phyloP scores from a whole-genome alignment of 164 flowering plant genomes.

The Berberis vulgaris region DNA sequence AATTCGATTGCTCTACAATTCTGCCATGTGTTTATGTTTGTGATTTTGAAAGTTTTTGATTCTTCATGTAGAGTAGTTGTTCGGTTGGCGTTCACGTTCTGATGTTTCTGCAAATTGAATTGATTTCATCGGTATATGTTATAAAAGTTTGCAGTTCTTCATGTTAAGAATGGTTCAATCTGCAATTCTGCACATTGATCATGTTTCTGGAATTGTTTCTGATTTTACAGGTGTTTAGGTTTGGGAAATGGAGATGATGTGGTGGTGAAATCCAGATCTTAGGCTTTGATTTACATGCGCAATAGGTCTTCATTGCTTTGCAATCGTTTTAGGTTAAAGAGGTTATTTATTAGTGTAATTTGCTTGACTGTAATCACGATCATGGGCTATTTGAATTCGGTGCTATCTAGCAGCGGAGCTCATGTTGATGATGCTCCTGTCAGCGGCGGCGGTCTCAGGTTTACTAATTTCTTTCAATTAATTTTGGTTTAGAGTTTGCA shows the following conservation, averaged over 20 bases:
- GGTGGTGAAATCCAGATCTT: constrained; percentile 4
- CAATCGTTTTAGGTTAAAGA: not conserved
- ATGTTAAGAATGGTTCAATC: not conserved
- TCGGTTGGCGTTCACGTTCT: not conserved
- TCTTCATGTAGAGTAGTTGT: not conserved
- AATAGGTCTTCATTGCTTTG: not conserved
- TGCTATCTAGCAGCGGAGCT: constrained; percentile 54
- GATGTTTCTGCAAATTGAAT: too few relatives aligned
- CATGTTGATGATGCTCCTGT: constrained; percentile 69
- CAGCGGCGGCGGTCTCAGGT: constrained; percentile 95
- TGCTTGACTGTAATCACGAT: not conserved
- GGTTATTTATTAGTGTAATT: not conserved
- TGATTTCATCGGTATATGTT: too few relatives aligned
- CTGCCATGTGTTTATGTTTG: too few relatives aligned
- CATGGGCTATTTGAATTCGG: constrained; percentile 76
- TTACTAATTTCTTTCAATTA: not conserved
- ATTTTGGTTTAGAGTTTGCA: not conserved
- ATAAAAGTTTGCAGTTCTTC: not conserved
- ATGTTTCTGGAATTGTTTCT: not conserved
- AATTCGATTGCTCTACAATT: too few relatives aligned
- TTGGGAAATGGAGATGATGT: constrained; percentile 13
- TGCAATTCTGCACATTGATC: not conserved
- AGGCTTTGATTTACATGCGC: constrained; percentile 7
- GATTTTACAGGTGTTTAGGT: constrained; percentile 17
- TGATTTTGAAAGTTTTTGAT: not conserved